Base-by-base conservation (phyloP, 305 asterid genomes). In the Fraxinus dipetala region DNA sequence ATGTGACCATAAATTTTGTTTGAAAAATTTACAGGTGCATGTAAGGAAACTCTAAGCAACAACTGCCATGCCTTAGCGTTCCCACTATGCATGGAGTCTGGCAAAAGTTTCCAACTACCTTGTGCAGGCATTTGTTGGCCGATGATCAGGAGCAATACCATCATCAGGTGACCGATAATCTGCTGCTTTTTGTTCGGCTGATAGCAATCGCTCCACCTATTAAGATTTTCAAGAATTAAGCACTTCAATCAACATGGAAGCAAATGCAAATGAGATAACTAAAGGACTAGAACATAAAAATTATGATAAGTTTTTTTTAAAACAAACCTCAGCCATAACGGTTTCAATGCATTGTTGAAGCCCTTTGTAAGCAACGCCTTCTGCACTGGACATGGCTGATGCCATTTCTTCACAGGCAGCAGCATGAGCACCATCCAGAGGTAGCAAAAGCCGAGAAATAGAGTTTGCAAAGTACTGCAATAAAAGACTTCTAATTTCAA, bases 381-480 rank as follows among this genome's bases (percentile, higher is more conserved):
- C 99, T 51, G 99, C 98, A 87, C 88, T 91, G 84, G 98, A 91
- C 98, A 96, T 91, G 26, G 99, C 92, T 73, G 98, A 84, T 78
- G 98, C 93, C 99, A 96, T 96, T 91, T 96, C 99, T 91, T 96
- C 99, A 79, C 95, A 95, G 59, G 98, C 82, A 85, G 99, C 97
- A 85, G 97, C 97, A 89, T 96, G 98, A n/a, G 97, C 98, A 83
- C 97, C 96, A 81, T 96, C 99, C 90, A 96, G 96, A 3, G 98
- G 98, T 77, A 96, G 91, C 80, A 96, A 76, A 83, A 96, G 92
- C 85, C 96, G 95, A 85, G 98, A 91, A 85, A 96, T 93, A 30
- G 98, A 92, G 88, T 96, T 96, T 0, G 96, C 93, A 84, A 96
- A 96, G 85, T 92, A 89, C 98, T 96, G 95, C 91, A 90, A 26